A percentile compares a stretch with the other conserved stretches of the same genome.
Conservation (phyloP, 2,329 filamentous ascomycete genomes). For the Exophiala viscosa region DNA sequence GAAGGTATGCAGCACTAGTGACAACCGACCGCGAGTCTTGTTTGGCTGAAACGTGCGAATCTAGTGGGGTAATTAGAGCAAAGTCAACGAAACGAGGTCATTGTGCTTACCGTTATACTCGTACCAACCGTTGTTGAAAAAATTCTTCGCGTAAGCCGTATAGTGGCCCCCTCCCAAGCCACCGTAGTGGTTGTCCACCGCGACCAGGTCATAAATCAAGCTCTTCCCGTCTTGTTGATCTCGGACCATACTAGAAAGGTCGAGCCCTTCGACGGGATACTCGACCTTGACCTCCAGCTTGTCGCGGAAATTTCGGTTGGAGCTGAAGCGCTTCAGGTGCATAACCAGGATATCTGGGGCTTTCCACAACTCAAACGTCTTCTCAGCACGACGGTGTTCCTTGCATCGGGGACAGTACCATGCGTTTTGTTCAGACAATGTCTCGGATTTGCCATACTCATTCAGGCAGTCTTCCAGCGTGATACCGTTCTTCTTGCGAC, state of each 20-base stretch:
- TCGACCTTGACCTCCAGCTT: slow-evolving; percentile 90
- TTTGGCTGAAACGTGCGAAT: slow-evolving; percentile 66
- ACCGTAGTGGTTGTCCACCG: slow-evolving; percentile 92
- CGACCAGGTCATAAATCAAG: slow-evolving; percentile 87
- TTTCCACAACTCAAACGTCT: slow-evolving; percentile 97
- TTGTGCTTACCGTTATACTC: slow-evolving; percentile 80
- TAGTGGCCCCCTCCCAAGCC: slow-evolving; percentile 94
- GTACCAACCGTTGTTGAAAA: slow-evolving; percentile 85
- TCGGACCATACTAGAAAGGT: slow-evolving; percentile 75
- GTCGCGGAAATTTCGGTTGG: slow-evolving; percentile 73
- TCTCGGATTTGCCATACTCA: slow-evolving; percentile 90
- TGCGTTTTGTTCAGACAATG: slow-evolving; percentile 89
- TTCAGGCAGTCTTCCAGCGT: slow-evolving; percentile 85
- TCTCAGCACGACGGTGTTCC: slow-evolving; percentile 84
- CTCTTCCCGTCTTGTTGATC: slow-evolving; percentile 76
- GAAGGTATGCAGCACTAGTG: slow-evolving; percentile 76
- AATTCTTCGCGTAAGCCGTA: slow-evolving; percentile 91
- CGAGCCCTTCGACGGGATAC: slow-evolving; percentile 83
- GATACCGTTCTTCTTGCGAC: slow-evolving; percentile 70
- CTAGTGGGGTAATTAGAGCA: slow-evolving; percentile 46
- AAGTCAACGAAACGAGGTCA: background rate
- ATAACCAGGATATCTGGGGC: slow-evolving; percentile 91
- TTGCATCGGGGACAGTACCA: slow-evolving; percentile 98
- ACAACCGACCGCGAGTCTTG: slow-evolving; percentile 62
- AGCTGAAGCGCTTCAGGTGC: slow-evolving; percentile 93